A percentile compares a stretch with the other conserved stretches of the same genome.
Conservation (phyloP, 345 rosid species). For the Geranium brycei region DNA sequence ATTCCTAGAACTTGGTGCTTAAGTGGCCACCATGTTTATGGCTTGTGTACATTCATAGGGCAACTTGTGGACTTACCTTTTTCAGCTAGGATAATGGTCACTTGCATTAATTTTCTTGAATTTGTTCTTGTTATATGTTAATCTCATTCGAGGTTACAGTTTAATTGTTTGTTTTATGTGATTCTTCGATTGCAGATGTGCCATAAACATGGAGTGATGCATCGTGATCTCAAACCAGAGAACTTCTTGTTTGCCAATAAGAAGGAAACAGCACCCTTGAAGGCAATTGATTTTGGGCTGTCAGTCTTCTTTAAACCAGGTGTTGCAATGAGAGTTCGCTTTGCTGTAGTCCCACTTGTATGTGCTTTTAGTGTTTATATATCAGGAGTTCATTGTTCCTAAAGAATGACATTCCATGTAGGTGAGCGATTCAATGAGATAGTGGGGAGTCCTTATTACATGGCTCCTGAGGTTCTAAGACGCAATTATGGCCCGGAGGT, state of each 20-base stretch:
- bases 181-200: constrained; percentile 44
- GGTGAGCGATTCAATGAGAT: constrained; percentile 81
- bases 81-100: too few species aligned
- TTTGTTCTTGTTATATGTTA: too few species aligned
- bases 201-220: constrained; percentile 86
- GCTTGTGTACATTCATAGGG: too few species aligned
- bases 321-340: constrained; percentile 19
- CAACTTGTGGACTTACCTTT: too few species aligned
- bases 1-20: too few species aligned
- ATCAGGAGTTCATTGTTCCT: too few species aligned
- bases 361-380: too few species aligned
- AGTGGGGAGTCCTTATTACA: constrained; percentile 94
- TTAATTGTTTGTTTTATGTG: too few species aligned
- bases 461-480: constrained; percentile 14
- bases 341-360: too few species aligned
- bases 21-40: too few species aligned
- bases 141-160: too few species aligned
- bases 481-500: constrained; percentile 9
- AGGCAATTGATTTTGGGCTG: constrained; percentile 91
- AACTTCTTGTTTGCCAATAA: constrained; percentile 83
- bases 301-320: constrained; percentile 93
- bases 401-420: constrained; percentile 10
- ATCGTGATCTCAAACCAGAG: constrained; percentile 86
- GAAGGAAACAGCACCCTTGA: constrained; percentile 69
- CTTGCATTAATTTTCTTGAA: too few species aligned